Evolutionary conservation across 805 yeast species (phyloP).

Genomic region (Saturnispora gosingensis): DNA sequence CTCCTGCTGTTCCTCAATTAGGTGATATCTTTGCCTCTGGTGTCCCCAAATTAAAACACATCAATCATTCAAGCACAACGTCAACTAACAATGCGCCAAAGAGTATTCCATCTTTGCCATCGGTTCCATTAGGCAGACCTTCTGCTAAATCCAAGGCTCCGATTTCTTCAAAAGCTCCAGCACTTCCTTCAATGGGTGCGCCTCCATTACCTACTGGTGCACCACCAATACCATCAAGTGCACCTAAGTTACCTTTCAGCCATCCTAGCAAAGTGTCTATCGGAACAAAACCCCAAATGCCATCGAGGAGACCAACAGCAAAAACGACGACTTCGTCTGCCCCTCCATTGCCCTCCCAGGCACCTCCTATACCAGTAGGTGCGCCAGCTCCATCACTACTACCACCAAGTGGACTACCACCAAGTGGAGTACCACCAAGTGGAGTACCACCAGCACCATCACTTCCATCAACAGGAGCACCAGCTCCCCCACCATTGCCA

Average conservation of each 20-base stretch:
- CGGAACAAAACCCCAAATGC: not conserved
- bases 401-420: too few relatives aligned
- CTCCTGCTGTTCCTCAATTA: conserved; percentile 36
- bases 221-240: conserved; percentile 8
- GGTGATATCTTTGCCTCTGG: conserved; percentile 75
- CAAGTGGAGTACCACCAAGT: too few relatives aligned
- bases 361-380: conserved; percentile 17
- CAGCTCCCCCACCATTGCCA: too few relatives aligned
- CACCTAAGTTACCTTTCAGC: conserved; percentile 1
- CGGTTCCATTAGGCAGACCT: conserved; percentile 7
- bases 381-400: too few relatives aligned
- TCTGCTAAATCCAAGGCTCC: conserved; percentile 1
- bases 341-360: conserved; percentile 16
- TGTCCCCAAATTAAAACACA: conserved; percentile 58
- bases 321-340: not conserved
- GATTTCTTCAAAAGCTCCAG: conserved; percentile 11
- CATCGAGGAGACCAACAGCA: not conserved
- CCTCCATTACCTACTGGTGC: conserved; percentile 8
- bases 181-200: conserved; percentile 8
- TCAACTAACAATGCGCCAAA: conserved; percentile 18
- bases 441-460: conserved; percentile 10
- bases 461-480: conserved; percentile 12
- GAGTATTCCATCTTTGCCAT: conserved; percentile 20
- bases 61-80: conserved; percentile 15
- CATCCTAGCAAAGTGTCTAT: not conserved